Evolutionary conservation across 306 rosid genomes (phyloP), one percentile per base, ranked within the genome.

Genomic region (Rosa lucieae): DNA sequence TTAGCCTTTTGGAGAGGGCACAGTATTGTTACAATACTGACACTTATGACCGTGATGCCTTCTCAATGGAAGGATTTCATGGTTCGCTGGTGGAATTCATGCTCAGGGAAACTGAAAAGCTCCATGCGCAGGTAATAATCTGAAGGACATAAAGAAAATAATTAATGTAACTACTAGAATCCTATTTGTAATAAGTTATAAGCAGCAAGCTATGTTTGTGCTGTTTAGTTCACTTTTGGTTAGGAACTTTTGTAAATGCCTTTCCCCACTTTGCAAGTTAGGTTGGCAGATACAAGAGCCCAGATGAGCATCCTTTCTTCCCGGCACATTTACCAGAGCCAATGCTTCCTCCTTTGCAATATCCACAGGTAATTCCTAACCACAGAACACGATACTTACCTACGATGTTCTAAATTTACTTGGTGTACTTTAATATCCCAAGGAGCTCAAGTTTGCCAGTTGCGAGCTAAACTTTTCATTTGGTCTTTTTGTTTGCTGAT

Each of bases 201-300:
- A 42, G 13, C 18, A 52, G 48, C n/a, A 51, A 63, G 35, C 65
- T 12, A 1, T 63, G n/a, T 63, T 63, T 63, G 43, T 63, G 69
- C 10, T 10, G 42, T 32, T 63, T 0, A 32, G 17, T 65, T 66
- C 44, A 37, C 47, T 15, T 63, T 35, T 12, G 47, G 21, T 17
- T 18, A 37, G 70, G 21, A 15, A 39, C 13, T 37, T 3, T 35
- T 35, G 70, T 86, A 32, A 71, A 69, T 77, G 65, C 21, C 23
- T 77, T 12, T 76, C 18, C 17, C 56, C 18, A 17, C 56, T 86
- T 29, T 84, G 81, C 66, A 75, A 51, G 69, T 58, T 55, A 91
- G 97, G 90, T 90, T 61, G 97, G 94, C 20, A 88, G 94, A 80
- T 92, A 92, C 84, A 80, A 32, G 73, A 88, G 89, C 59, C 94